These are phyloP conservation scores for Metarhizium brunneum DNA, from an alignment of 2,329 filamentous ascomycete species.

Conservation along the genomic window DNA sequence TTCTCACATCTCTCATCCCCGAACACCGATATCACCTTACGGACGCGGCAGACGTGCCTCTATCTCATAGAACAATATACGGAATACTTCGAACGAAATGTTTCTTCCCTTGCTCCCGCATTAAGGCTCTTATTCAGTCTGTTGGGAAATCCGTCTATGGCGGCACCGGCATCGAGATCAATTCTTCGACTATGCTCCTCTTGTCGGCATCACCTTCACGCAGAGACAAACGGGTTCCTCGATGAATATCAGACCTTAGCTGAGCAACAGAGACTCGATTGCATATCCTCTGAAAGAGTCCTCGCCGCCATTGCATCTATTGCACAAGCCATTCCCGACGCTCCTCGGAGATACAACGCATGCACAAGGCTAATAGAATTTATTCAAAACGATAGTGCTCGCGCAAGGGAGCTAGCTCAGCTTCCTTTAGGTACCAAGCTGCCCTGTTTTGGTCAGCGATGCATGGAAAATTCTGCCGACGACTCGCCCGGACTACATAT, in stretches of 20 bases:
- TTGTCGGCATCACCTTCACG: constrained; percentile 59
- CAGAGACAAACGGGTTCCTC: constrained; percentile 60
- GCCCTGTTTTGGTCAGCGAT: constrained; percentile 17
- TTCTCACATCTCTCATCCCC: constrained; percentile 44
- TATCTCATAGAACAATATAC: constrained; percentile 64
- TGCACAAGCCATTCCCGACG: constrained; percentile 59
- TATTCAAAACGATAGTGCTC: constrained; percentile 46
- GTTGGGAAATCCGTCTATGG: constrained; percentile 52
- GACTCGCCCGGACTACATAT: constrained; percentile 39
- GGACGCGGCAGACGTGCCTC: constrained; percentile 59
- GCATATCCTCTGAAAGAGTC: constrained; percentile 62
- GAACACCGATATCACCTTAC: constrained; percentile 45
- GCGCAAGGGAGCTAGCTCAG: constrained; percentile 14
- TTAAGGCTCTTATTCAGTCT: constrained; percentile 67
- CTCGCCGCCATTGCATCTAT: constrained; percentile 67
- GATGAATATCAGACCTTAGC: constrained; percentile 59
- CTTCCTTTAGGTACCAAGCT: constrained; percentile 4
- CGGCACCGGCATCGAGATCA: constrained; percentile 61
- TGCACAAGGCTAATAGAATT: constrained; percentile 51
- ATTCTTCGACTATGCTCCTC: constrained; percentile 68
- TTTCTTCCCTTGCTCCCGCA: constrained; percentile 57
- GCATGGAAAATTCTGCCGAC: constrained; percentile 20
- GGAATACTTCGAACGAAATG: constrained; percentile 65
- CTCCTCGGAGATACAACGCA: constrained; percentile 42
- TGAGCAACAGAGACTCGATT: constrained; percentile 48